These are phyloP conservation scores for Tolypocladium pustulatum DNA, from an alignment of 2,329 filamentous ascomycete genomes.

Conservation along the genomic window DNA sequence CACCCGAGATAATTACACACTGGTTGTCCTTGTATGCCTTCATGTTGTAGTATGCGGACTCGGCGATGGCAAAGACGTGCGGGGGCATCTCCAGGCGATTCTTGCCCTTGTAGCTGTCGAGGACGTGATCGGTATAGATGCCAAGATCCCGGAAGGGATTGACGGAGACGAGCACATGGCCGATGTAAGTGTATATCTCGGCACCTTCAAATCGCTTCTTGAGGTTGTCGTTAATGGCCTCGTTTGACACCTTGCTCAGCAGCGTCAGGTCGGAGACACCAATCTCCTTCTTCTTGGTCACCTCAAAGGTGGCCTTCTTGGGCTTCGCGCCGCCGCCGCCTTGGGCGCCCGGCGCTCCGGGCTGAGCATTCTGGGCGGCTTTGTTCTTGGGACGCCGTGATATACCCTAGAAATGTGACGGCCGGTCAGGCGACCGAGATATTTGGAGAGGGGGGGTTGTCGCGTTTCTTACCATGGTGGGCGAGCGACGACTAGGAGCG, in stretches of 20 bases:
- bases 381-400: slow-evolving; percentile 31
- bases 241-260: slow-evolving; percentile 97
- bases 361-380: slow-evolving; percentile 24
- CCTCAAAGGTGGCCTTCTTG: slow-evolving; percentile 93
- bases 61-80: slow-evolving; percentile 95
- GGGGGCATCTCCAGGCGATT: slow-evolving; percentile 92
- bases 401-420: slow-evolving; percentile 20
- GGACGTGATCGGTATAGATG: slow-evolving; percentile 91
- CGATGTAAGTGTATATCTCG: slow-evolving; percentile 99
- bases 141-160: slow-evolving; percentile 96
- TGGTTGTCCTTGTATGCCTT: slow-evolving; percentile 99
- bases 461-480: slow-evolving; percentile 20
- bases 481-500: slow-evolving; percentile 7
- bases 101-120: slow-evolving; percentile 92
- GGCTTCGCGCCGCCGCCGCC: slow-evolving; percentile 49
- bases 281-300: slow-evolving; percentile 97
- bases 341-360: slow-evolving; percentile 24
- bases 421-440: neutral
- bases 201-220: slow-evolving; percentile 96
- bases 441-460: slow-evolving; percentile 1
- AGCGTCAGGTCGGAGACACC: slow-evolving; percentile 95
- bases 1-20: slow-evolving; percentile 97
- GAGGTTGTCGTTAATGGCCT: slow-evolving; percentile 97
- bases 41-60: slow-evolving; percentile 98
- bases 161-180: slow-evolving; percentile 97